These are phyloP conservation scores for Flaveria floridana DNA, from an alignment of 140 eudicot species.

Conservation along the genomic window DNA sequence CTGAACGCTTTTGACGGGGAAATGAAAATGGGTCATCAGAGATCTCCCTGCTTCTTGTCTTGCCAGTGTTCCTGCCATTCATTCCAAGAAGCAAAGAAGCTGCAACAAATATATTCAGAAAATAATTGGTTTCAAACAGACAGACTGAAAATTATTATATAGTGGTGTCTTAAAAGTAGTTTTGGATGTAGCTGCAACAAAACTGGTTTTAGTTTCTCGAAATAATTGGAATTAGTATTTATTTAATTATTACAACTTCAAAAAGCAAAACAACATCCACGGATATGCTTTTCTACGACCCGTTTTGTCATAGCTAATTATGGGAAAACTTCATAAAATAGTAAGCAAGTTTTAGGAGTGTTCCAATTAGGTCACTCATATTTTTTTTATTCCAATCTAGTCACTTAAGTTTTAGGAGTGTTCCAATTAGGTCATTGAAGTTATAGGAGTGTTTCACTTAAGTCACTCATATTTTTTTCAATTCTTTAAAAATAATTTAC, in stretches of 20 bases:
- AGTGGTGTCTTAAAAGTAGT: not conserved
- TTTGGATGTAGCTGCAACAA: not conserved
- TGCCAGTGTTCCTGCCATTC: constrained; percentile 52
- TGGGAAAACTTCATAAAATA: too few species aligned
- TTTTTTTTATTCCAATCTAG: too few species aligned
- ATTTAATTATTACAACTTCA: not conserved
- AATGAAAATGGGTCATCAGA: constrained; percentile 64
- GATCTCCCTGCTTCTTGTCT: constrained; percentile 50
- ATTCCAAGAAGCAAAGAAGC: constrained; percentile 67
- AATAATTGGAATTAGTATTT: not conserved
- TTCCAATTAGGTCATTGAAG: too few species aligned
- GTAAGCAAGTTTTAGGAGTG: too few species aligned
- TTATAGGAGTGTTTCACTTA: too few species aligned
- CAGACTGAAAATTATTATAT: not conserved
- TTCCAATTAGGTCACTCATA: too few species aligned
- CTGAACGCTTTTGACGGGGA: constrained; percentile 83
- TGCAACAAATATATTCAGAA: constrained; percentile 41
- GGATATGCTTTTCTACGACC: not conserved
- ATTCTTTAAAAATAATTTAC: too few species aligned
- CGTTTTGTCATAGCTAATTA: too few species aligned
- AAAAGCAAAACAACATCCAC: not conserved
- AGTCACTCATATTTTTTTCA: too few species aligned
- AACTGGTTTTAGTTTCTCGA: not conserved
- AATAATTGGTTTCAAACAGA: not conserved
- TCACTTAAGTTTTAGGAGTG: too few species aligned